Evolutionary conservation across 768 basidiomycete genomes (phyloP).

Genomic region (Pisolithus albus): DNA sequence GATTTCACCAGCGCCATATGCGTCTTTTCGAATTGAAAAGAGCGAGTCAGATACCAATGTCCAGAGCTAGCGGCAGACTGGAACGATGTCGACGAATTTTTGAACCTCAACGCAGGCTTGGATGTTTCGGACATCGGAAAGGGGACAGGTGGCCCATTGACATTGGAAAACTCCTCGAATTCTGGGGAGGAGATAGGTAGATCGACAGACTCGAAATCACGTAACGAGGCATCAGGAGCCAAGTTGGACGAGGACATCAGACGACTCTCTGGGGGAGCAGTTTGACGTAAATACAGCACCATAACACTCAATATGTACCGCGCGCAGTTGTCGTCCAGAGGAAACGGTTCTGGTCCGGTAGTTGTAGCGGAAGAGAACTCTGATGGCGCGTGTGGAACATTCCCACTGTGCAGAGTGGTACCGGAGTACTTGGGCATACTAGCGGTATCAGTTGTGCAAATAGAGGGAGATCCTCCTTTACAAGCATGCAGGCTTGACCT

Average conservation of each 20-base stretch:
- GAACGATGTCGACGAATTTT: conserved; percentile 36
- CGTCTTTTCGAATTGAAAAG: conserved; percentile 51
- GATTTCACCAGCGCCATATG: conserved; percentile 54
- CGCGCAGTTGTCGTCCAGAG: conserved; percentile 77
- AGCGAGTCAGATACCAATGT: conserved; percentile 19
- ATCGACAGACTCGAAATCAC: conserved; percentile 64
- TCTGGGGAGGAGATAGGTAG: conserved; percentile 21
- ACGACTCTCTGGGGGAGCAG: conserved; percentile 46
- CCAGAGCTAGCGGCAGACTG: conserved; percentile 30
- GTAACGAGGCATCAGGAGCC: conserved; percentile 57
- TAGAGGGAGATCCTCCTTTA: conserved; percentile 29
- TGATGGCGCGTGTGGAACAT: conserved; percentile 35
- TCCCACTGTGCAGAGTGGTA: conserved; percentile 18
- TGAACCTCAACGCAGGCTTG: conserved; percentile 26
- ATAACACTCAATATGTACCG: conserved; percentile 77
- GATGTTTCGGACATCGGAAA: conserved; percentile 34
- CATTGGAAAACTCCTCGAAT: conserved; percentile 14
- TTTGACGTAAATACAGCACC: conserved; percentile 75
- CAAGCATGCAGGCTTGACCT: conserved; percentile 39
- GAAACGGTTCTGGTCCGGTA: conserved; percentile 56
- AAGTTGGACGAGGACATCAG: conserved; percentile 56
- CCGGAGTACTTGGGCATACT: conserved; percentile 35
- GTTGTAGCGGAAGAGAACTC: conserved; percentile 34
- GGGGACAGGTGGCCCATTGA: conserved; percentile 26
- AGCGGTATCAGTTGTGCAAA: conserved; percentile 17